These are phyloP conservation scores for Paraphaeosphaeria minitans DNA, from an alignment of 2,329 filamentous ascomycete genomes.

Conservation along the genomic window DNA sequence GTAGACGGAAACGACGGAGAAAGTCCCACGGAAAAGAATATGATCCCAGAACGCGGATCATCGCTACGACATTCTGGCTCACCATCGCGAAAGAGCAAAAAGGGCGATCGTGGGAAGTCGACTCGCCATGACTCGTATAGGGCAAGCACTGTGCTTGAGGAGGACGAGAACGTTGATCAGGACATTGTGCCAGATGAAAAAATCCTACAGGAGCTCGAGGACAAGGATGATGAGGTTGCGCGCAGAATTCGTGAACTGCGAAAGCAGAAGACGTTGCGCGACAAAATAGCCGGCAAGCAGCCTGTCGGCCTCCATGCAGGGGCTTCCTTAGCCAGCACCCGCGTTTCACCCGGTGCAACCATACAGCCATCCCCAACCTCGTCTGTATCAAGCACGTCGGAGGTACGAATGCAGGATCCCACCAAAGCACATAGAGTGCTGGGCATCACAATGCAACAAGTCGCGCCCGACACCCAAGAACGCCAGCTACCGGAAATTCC, in stretches of 20 bases:
- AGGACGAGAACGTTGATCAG: constrained; percentile 31
- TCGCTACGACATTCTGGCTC: constrained; percentile 42
- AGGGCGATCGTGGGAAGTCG: constrained; percentile 27
- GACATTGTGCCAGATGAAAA: constrained; percentile 33
- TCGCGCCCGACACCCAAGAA: constrained; percentile 25
- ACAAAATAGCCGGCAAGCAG: constrained; percentile 47
- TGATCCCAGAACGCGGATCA: constrained; percentile 42
- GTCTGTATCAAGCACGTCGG: constrained; percentile 39
- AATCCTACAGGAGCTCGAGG: constrained; percentile 40
- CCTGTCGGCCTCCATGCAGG: constrained; percentile 47
- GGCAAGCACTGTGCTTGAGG: constrained; percentile 33
- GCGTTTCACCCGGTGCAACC: constrained; percentile 40
- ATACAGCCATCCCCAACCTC: constrained; percentile 39
- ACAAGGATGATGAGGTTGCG: constrained; percentile 61
- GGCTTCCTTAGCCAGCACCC: constrained; percentile 43
- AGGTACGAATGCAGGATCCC: constrained; percentile 35
- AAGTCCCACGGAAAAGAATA: constrained; percentile 35
- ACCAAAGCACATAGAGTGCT: constrained; percentile 51
- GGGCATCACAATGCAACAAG: constrained; percentile 37
- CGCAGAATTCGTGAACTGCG: constrained; percentile 63
- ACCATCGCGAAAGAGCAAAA: constrained; percentile 39
- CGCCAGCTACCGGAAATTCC: constrained; percentile 20
- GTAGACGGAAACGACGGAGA: constrained; percentile 30
- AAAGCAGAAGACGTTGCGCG: constrained; percentile 61
- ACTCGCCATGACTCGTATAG: constrained; percentile 35